phyloP scores from a whole-genome alignment of 495 filamentous ascomycete species.

The Durotheca rogersii region DNA sequence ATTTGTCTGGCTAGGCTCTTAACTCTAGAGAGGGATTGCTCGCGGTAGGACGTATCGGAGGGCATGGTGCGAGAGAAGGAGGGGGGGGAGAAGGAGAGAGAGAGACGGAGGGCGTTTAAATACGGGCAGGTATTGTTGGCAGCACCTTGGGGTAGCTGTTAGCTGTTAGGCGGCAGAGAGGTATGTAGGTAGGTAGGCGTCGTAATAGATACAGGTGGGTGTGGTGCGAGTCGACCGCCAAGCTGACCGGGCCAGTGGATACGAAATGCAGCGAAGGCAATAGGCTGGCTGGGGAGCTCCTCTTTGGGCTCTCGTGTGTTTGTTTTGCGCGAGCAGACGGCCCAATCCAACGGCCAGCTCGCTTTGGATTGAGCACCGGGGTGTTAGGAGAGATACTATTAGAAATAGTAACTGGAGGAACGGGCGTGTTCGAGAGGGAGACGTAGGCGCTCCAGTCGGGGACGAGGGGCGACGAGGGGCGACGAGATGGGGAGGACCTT shows the following conservation, averaged over 20 bases:
- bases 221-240: conserved; percentile 7
- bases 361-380: conserved; percentile 2
- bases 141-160: too few species aligned
- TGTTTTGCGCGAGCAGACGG: conserved; percentile 7
- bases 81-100: conserved; percentile 20
- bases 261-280: conserved; percentile 25
- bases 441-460: conserved; percentile 25
- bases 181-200: conserved; percentile 1
- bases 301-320: neutral
- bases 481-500: conserved; percentile 16
- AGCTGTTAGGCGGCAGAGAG: too few species aligned
- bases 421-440: neutral
- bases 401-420: too few species aligned
- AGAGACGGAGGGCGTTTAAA: too few species aligned
- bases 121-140: too few species aligned
- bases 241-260: conserved; percentile 24
- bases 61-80: conserved; percentile 35
- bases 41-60: conserved; percentile 30
- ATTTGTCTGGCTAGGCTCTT: conserved; percentile 35
- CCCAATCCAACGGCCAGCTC: conserved; percentile 7
- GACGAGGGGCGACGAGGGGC: conserved; percentile 1
- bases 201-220: neutral
- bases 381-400: conserved; percentile 17
- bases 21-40: conserved; percentile 32
- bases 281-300: conserved; percentile 15